Percentiles rank a stretch among this genome's conserved stretches.
phyloP scores from a whole-genome alignment of 768 basidiomycete species.

The Lactarius psammicola region DNA sequence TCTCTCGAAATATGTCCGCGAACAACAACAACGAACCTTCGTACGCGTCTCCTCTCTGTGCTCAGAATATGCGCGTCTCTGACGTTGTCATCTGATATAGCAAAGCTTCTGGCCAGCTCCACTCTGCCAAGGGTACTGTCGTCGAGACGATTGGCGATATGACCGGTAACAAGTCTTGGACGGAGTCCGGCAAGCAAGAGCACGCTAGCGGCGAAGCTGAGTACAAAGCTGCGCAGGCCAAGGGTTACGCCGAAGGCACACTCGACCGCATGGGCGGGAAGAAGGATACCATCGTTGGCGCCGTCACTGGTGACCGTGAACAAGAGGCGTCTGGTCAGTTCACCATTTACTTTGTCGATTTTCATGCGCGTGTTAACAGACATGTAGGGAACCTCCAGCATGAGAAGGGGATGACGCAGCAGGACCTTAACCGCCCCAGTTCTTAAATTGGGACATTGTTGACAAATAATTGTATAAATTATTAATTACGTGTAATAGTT shows the following conservation, averaged over 20 bases:
- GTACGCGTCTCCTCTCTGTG: slow-evolving; percentile 5
- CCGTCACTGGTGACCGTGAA: slow-evolving; percentile 53
- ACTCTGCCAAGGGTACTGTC: slow-evolving; percentile 41
- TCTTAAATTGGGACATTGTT: background rate
- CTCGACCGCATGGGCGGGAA: slow-evolving; percentile 48
- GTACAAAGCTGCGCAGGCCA: slow-evolving; percentile 46
- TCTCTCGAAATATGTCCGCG: slow-evolving; percentile 19
- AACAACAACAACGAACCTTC: slow-evolving; percentile 23
- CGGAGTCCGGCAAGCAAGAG: slow-evolving; percentile 48
- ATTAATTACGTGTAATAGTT: background rate
- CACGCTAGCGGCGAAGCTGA: slow-evolving; percentile 49
- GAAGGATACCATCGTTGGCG: slow-evolving; percentile 54
- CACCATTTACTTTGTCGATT: background rate
- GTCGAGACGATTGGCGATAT: slow-evolving; percentile 45
- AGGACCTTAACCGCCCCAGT: slow-evolving; percentile 44
- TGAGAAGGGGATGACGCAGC: slow-evolving; percentile 55
- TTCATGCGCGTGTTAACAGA: background rate
- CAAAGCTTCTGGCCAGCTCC: slow-evolving; percentile 41
- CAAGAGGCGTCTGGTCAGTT: slow-evolving; percentile 49
- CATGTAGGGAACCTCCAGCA: slow-evolving; percentile 49
- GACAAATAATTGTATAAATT: background rate
- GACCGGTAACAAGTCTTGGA: slow-evolving; percentile 45
- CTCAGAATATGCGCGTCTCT: background rate
- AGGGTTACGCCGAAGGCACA: slow-evolving; percentile 52
- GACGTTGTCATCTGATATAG: slow-evolving; percentile 27